Conservation (phyloP, 2,329 filamentous ascomycete species). For the Aspergillus tubingensis region DNA sequence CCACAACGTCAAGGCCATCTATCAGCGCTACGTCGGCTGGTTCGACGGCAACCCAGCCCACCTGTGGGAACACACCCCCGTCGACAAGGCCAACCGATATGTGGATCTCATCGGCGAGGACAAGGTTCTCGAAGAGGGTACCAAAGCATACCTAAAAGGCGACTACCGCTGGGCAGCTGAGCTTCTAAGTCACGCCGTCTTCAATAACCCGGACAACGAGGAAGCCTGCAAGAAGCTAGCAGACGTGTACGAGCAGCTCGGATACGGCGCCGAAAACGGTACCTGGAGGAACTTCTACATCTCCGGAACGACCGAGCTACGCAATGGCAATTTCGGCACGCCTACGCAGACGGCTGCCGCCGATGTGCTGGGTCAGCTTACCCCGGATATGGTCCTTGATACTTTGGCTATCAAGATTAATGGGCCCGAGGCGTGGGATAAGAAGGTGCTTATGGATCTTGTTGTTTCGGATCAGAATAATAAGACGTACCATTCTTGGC, state of each 20-base stretch:
- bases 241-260: constrained; percentile 36
- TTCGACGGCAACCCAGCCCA: constrained; percentile 37
- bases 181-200: constrained; percentile 40
- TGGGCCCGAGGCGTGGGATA: constrained; percentile 10
- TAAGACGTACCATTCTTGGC: neutral
- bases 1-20: constrained; percentile 45
- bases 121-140: constrained; percentile 19
- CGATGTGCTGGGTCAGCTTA: constrained; percentile 3
- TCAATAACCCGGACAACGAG: constrained; percentile 25
- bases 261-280: constrained; percentile 42
- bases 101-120: constrained; percentile 26
- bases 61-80: constrained; percentile 40
- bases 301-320: constrained; percentile 32
- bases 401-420: constrained; percentile 6
- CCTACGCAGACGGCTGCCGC: neutral
- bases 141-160: constrained; percentile 13
- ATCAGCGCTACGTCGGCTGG: constrained; percentile 37
- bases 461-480: neutral
- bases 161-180: constrained; percentile 44
- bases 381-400: constrained; percentile 11
- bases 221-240: constrained; percentile 30
- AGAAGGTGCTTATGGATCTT: neutral
- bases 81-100: constrained; percentile 31
- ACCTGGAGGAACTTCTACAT: constrained; percentile 47
- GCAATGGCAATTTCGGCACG: neutral